Base-by-base conservation (phyloP, 345 rosid species). In the Eucalyptus fibrosa region DNA sequence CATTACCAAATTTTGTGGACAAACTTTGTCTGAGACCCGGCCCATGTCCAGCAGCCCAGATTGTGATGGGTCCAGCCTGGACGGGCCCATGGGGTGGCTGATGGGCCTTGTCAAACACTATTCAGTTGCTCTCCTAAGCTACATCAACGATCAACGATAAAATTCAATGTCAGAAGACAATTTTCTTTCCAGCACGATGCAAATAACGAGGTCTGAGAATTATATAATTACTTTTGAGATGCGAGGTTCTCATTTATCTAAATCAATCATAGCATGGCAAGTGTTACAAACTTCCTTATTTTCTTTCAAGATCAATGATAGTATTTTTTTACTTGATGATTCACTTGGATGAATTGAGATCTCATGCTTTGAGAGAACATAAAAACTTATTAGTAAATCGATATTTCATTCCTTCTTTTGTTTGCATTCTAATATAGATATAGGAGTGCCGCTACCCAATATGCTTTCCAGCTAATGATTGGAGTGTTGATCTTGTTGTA, bases 261-360 rank as follows among this genome's bases (percentile, higher is more conserved):
- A 69, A 32, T 18, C 44, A 69, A 69, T 69, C 42, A 17, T 69
- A 69, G 42, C 5, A 34, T 69, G 44, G 2, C 81, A 9, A 69
- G 81, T 17, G 42, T 32, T 3, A 69, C 37, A 3, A 9, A 69
- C 7, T 32, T 32, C 23, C 13, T 69, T 9, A 17, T 69, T 2
- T 17, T 69, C 42, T 34, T 69, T 67, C 80, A 32, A 67, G 7
- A 67, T 32, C 3, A 18, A 34, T 9, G 23, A 69, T 17, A 18
- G 4, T 69, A 5, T 69, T 17, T 69, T 69, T 9, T 3, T 19
- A 32, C 2, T 9, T 69, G 23, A 4, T 32, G 12, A 69, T 69
- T 69, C 0, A 69, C 0, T 69, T 69, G 2, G 3, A 6, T 34
- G 1, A 4, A 69, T 8, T 9, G 44, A 69, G 16, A 32, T 1